Evolutionary conservation across 257 asterid genomes (phyloP).

Genomic region (Solanum megistacrolobum): DNA sequence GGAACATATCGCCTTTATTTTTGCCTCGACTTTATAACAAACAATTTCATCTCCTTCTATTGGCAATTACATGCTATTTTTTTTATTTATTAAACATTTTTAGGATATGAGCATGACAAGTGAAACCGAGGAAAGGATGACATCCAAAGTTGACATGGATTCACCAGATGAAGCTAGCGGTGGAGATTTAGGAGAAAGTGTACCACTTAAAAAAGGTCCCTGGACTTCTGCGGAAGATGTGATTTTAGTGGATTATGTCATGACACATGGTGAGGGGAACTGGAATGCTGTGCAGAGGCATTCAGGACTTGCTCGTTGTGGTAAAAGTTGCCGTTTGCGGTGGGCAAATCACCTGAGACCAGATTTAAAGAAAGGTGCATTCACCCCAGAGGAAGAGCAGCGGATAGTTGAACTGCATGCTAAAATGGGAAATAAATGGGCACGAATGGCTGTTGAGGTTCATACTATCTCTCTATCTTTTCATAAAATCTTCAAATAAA

Average conservation of each 20-base stretch:
- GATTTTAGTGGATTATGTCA: conserved; percentile 42
- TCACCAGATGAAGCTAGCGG: conserved; percentile 38
- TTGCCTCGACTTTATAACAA: background rate
- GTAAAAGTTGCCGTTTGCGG: conserved; percentile 64
- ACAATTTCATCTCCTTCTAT: background rate
- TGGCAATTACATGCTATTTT: background rate
- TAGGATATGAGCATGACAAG: conserved; percentile 35
- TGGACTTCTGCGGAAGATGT: conserved; percentile 57
- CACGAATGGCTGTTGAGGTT: conserved; percentile 60
- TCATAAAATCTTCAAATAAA: background rate
- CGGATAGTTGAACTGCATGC: conserved; percentile 47
- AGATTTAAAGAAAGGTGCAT: conserved; percentile 49
- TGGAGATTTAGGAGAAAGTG: conserved; percentile 17
- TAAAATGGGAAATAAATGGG: conserved; percentile 61
- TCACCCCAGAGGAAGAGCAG: conserved; percentile 44
- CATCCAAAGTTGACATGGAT: conserved; percentile 11
- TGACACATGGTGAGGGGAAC: conserved; percentile 49
- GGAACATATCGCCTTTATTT: background rate
- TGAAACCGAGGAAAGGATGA: conserved; percentile 32
- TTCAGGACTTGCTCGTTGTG: conserved; percentile 57
- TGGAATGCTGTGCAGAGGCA: conserved; percentile 56
- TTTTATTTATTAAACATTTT: conserved; percentile 1
- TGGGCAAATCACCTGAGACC: conserved; percentile 72
- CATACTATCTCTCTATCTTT: background rate
- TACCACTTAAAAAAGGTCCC: conserved; percentile 47